Conservation (phyloP, 305 asterid genomes). For the Fraxinus dipetala region DNA sequence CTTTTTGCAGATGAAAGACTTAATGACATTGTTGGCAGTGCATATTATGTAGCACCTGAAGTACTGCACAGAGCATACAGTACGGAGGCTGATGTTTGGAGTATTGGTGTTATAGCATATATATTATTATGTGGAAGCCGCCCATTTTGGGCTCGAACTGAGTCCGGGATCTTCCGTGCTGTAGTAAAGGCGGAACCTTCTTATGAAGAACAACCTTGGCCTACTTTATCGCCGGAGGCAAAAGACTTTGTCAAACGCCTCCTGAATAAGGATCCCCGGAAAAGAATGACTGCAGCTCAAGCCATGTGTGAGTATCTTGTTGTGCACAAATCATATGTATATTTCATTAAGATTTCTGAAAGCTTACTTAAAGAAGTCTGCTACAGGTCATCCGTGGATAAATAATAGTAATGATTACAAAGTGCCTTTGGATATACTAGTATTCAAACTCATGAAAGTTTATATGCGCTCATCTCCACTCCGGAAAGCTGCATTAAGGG, state of each 20-base stretch:
- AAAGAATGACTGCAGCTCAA: constrained; percentile 84
- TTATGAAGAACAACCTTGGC: constrained; percentile 65
- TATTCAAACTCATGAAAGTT: constrained; percentile 80
- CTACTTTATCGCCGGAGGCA: constrained; percentile 51
- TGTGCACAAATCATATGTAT: background rate
- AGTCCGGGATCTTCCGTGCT: constrained; percentile 79
- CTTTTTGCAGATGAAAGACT: constrained; percentile 68
- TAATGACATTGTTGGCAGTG: constrained; percentile 85
- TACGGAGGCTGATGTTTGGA: constrained; percentile 91
- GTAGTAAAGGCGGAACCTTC: constrained; percentile 79
- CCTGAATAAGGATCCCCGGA: constrained; percentile 67
- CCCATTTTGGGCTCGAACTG: constrained; percentile 90
- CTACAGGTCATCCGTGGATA: constrained; percentile 95
- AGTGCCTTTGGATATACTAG: constrained; percentile 70
- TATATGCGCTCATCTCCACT: constrained; percentile 95
- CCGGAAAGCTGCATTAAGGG: constrained; percentile 92
- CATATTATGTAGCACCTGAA: constrained; percentile 85
- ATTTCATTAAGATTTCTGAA: background rate
- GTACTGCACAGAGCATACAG: constrained; percentile 74
- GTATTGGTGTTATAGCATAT: constrained; percentile 78
- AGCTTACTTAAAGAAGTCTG: background rate
- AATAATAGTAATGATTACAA: constrained; percentile 46
- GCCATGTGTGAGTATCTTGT: constrained; percentile 59
- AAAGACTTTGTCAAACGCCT: constrained; percentile 61
- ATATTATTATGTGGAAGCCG: constrained; percentile 76